Base-by-base conservation (phyloP, 75 land plant species). In the Pseudotsuga menziesii region DNA sequence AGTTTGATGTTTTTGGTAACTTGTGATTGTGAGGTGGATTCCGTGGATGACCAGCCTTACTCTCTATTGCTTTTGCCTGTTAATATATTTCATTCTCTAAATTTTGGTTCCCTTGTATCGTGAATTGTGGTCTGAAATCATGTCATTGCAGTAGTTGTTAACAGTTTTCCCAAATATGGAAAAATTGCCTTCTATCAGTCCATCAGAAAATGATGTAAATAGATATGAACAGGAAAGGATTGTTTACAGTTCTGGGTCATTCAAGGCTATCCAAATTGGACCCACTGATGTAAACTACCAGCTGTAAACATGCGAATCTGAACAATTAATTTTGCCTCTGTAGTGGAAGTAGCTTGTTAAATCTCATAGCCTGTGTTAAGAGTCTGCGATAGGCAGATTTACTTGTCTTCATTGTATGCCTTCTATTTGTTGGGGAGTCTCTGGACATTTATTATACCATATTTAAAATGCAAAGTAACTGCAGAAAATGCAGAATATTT, bases 301-400 rank as follows among this genome's bases (percentile, higher is more conserved):
- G 54, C 41, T 20, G 41, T 69, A 44, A 44, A 22, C 35, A 69
- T 11, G 52, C 13, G 41, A 29, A 69, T 41, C 52, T 5, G 11
- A 69, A 69, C 23, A 14, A 20, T 64, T 64, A 64, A 15, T 32
- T 41, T 69, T 41, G 72, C 72, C 11, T n/a, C 7, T 69, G 72
- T 39, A 41, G 11, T 39, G 72, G 72, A 20, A 41, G 11, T 39
- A 23, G 16, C 2, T 23, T 22, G 25, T 41, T 41, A 39, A 41
- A 35, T 69, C 23, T 41, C 48, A 39, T 5, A 69, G 32, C n/a
- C 44, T 69, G 1, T 41, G 32, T 19, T 5, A 39, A 64, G 69
- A 32, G 72, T 41, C 19, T 48, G 52, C 2, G 41, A 64, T 20
- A 19, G n/a, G 25, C 41, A 69, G 39, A 44, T 2, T 32, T 32